Evolutionary conservation across 495 filamentous ascomycete genomes (phyloP).

Genomic region (Trichocladium uniseriatum): DNA sequence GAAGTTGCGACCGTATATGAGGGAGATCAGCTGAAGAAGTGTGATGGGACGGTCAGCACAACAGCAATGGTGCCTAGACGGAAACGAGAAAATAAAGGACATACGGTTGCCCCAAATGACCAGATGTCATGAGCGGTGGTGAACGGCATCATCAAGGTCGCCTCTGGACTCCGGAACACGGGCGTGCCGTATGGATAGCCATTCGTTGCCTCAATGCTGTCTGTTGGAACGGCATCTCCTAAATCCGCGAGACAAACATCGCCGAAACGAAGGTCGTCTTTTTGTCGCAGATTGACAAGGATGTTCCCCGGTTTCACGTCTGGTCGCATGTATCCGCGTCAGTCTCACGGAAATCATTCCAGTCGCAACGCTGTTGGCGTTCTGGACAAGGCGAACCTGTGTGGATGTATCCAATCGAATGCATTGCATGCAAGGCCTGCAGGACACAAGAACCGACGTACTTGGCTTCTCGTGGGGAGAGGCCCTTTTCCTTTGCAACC

Average conservation of each 20-base stretch:
- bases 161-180: neutral
- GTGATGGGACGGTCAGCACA: neutral
- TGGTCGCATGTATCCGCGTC: neutral
- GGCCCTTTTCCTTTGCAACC: conserved; percentile 1
- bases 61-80: neutral
- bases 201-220: neutral
- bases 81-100: neutral
- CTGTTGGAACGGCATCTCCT: neutral
- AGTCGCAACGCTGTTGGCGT: too few relatives aligned
- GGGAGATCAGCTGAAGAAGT: neutral
- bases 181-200: neutral
- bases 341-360: neutral
- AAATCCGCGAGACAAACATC: neutral
- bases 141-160: conserved; percentile 1
- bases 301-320: conserved; percentile 1
- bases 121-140: neutral
- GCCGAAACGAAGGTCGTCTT: neutral
- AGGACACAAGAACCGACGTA: neutral
- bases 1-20: neutral
- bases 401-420: neutral
- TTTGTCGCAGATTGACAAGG: neutral
- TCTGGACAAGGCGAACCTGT: neutral
- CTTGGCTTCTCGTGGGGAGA: neutral
- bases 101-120: neutral
- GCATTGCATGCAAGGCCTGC: neutral